Conservation (phyloP, 139 green algal genomes). For the Volvox reticuliferus region DNA sequence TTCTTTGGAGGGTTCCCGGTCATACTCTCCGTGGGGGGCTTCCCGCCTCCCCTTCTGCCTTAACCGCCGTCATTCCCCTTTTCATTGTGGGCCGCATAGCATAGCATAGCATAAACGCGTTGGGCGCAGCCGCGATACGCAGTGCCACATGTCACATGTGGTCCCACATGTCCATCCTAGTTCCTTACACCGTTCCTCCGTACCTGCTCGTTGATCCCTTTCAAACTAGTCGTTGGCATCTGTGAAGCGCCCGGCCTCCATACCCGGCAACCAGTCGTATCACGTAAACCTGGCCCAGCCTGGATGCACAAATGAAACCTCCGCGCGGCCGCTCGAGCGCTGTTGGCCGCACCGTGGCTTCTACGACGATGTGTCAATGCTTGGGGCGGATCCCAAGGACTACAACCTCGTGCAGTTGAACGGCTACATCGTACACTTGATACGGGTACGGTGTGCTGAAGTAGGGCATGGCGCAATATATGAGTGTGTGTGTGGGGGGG, state of each 20-base stretch:
- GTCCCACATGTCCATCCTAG: too few species aligned
- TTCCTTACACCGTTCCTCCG: too few species aligned
- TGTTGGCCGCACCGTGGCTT: slow-evolving; percentile 3
- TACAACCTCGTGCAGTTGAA: neutral
- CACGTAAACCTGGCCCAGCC: neutral
- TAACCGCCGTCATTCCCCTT: too few species aligned
- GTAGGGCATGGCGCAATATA: neutral
- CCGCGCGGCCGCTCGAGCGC: neutral
- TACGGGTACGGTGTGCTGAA: neutral
- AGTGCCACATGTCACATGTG: too few species aligned
- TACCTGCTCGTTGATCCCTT: too few species aligned
- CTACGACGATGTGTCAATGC: neutral
- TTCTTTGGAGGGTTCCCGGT: too few species aligned
- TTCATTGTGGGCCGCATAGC: too few species aligned
- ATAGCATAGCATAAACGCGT: too few species aligned
- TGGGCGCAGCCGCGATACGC: too few species aligned
- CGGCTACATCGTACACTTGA: neutral
- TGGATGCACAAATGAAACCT: neutral
- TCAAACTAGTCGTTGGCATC: neutral
- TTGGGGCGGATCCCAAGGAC: neutral
- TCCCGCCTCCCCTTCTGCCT: too few species aligned
- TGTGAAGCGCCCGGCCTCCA: neutral
- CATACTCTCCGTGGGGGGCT: too few species aligned
- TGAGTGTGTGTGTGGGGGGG: too few species aligned
- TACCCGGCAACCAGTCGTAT: neutral